Conservation (phyloP, 2,329 filamentous ascomycete species). For the Xylariaceae sp. region DNA sequence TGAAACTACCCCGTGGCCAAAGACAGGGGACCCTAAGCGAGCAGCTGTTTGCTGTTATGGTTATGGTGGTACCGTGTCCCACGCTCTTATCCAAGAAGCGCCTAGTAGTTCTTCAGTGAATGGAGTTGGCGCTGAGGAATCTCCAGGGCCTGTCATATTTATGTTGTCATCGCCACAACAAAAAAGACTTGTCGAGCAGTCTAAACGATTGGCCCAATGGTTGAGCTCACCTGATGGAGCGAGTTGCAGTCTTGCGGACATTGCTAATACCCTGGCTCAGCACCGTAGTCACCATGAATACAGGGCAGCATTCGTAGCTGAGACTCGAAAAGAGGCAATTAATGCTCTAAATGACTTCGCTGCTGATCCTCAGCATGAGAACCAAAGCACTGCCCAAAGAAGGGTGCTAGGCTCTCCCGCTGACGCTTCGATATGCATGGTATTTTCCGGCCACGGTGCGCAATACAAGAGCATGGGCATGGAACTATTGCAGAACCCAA, state of each 20-base stretch:
- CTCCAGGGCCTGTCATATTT: background rate
- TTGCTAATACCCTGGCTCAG: conserved; percentile 17
- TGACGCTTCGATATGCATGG: conserved; percentile 25
- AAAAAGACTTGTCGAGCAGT: conserved; percentile 4
- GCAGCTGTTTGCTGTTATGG: conserved; percentile 44
- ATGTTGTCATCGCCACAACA: conserved; percentile 18
- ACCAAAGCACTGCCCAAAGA: conserved; percentile 2
- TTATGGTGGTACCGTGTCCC: conserved; percentile 46
- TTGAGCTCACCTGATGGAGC: background rate
- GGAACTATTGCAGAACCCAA: conserved; percentile 42
- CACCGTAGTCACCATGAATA: conserved; percentile 21
- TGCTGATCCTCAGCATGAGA: conserved; percentile 14
- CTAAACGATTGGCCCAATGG: conserved; percentile 6
- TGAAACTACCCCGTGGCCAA: conserved; percentile 33
- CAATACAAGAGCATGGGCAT: conserved; percentile 51
- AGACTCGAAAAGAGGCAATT: conserved; percentile 7
- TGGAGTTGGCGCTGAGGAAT: background rate
- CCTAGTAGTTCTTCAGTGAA: no score
- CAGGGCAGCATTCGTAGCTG: conserved; percentile 12
- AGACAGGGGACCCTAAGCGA: conserved; percentile 27
- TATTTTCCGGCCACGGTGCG: conserved; percentile 53
- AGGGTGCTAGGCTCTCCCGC: background rate
- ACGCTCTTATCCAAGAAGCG: conserved; percentile 41
- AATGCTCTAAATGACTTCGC: conserved; percentile 10
- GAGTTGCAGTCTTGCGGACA: conserved; percentile 1